Percentiles rank a stretch among this genome's conserved stretches.
Conservation (phyloP, 768 basidiomycete species). For the Suillus clintonianus region DNA sequence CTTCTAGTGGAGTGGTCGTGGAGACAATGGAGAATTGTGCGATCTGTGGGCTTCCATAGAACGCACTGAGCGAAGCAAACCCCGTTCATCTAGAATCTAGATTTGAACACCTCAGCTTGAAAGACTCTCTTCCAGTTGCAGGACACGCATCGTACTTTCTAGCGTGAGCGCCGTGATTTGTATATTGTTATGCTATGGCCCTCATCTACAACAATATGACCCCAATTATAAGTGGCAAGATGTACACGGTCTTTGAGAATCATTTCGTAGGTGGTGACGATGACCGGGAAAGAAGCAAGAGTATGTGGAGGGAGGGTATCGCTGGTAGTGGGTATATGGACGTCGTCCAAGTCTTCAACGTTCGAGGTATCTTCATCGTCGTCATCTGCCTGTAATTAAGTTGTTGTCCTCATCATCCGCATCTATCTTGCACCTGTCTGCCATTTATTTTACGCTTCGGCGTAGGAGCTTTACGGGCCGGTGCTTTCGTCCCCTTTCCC, state of each 20-base stretch:
- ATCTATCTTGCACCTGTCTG: conserved; percentile 20
- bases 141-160: too few species aligned
- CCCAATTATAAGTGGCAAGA: conserved; percentile 70
- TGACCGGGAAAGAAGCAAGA: conserved; percentile 62
- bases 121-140: too few species aligned
- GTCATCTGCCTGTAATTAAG: conserved; percentile 10
- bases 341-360: conserved; percentile 11
- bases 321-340: conserved; percentile 19
- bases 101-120: too few species aligned
- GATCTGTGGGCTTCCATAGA: too few species aligned
- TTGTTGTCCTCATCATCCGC: conserved; percentile 4
- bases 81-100: too few species aligned
- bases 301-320: conserved; percentile 20
- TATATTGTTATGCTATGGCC: too few species aligned
- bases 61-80: too few species aligned
- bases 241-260: conserved; percentile 79
- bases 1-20: too few species aligned
- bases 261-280: conserved; percentile 92
- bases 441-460: conserved; percentile 12
- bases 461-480: conserved; percentile 8
- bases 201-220: conserved; percentile 95
- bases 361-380: conserved; percentile 21
- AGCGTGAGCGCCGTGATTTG: too few species aligned
- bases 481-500: conserved; percentile 16
- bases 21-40: too few species aligned